phyloP scores from a whole-genome alignment of 352 stramenopile genomes.

The Phytopythium cucurbitacearum region DNA sequence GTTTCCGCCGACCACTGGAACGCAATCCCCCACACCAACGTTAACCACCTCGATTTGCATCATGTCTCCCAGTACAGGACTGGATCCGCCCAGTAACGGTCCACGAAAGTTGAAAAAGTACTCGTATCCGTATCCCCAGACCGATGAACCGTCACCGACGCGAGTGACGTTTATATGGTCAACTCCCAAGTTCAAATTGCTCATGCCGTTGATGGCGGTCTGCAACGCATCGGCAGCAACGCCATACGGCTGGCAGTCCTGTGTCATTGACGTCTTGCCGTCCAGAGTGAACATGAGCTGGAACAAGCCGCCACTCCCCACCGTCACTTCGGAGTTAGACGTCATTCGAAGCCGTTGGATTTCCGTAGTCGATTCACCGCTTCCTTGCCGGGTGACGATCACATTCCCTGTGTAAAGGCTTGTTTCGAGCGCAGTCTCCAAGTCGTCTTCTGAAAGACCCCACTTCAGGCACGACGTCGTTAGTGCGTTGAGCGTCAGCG shows the following conservation, averaged over 20 bases:
- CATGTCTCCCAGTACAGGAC: slow-evolving; percentile 56
- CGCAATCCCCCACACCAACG: slow-evolving; percentile 37
- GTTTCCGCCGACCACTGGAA: slow-evolving; percentile 29
- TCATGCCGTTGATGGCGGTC: slow-evolving; percentile 53
- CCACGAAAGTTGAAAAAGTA: slow-evolving; percentile 67
- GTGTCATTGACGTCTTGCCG: slow-evolving; percentile 31
- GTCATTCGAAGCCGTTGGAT: slow-evolving; percentile 69
- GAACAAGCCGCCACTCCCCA: slow-evolving; percentile 42
- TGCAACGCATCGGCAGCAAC: slow-evolving; percentile 56
- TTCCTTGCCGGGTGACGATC: slow-evolving; percentile 53
- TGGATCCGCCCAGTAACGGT: slow-evolving; percentile 47
- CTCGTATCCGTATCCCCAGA: slow-evolving; percentile 77
- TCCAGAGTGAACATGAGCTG: slow-evolving; percentile 59
- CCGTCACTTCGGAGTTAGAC: slow-evolving; percentile 56
- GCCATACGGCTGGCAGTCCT: slow-evolving; percentile 70
- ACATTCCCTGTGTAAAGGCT: slow-evolving; percentile 39
- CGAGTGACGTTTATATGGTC: slow-evolving; percentile 68
- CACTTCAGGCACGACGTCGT: slow-evolving; percentile 50
- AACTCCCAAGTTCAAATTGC: slow-evolving; percentile 26
- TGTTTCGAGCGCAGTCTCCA: slow-evolving; percentile 42
- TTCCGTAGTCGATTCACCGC: slow-evolving; percentile 56
- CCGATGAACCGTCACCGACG: slow-evolving; percentile 49
- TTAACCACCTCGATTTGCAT: slow-evolving; percentile 45
- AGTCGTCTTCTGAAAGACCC: slow-evolving; percentile 39
- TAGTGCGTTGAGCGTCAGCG: slow-evolving; percentile 18